Base-by-base conservation (phyloP, 139 green algal species). In the Raphidocelis subcapitata region DNA sequence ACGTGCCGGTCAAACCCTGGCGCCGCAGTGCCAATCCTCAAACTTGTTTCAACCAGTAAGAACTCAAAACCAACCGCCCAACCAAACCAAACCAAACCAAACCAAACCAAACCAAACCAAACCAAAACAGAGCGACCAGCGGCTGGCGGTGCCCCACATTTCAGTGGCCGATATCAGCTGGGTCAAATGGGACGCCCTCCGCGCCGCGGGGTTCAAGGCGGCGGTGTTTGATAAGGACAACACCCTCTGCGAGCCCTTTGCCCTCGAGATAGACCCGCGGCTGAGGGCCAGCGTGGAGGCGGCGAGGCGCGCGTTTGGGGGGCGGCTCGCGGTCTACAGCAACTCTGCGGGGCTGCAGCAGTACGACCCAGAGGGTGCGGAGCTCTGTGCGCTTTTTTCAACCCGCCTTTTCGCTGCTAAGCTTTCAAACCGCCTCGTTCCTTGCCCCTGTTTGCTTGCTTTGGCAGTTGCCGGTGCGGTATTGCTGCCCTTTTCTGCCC, bases 141-240 rank as follows among this genome's bases (percentile, higher is more conserved):
- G 67, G 31, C 47, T 94, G 28, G 84, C 83, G 3, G 29, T 97
- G 32, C 89, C 93, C 0, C 93, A 97, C 77, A 5, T 96, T 1
- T 77, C 75, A 0, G 82, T 94, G 32, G 64, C 77, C 5, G 80
- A 91, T 68, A 89, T 97, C 23, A 29, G 73, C 0, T 79, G 71
- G 69, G 65, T 97, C 15, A 64, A 94, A 65, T 97, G 93, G 93
- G 37, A 29, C 0, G 85, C 74, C 3, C 76, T 97, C 15, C 62
- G 62, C 2, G 76, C 71, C 0, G 89, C 90, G 5, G 92, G 92
- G n/a, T 94, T 96, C 79, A 77, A 87, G 52, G 92, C 82, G 12
- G 83, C 83, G 35, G 80, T 97, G 0, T 95, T 98, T 77, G 94
- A 98, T 81, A 98, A 98, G 80, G 94, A 98, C 87, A 98, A 98